These are phyloP conservation scores for Phytopythium kandeliae DNA, from an alignment of 352 stramenopile genomes.

Conservation along the genomic window DNA sequence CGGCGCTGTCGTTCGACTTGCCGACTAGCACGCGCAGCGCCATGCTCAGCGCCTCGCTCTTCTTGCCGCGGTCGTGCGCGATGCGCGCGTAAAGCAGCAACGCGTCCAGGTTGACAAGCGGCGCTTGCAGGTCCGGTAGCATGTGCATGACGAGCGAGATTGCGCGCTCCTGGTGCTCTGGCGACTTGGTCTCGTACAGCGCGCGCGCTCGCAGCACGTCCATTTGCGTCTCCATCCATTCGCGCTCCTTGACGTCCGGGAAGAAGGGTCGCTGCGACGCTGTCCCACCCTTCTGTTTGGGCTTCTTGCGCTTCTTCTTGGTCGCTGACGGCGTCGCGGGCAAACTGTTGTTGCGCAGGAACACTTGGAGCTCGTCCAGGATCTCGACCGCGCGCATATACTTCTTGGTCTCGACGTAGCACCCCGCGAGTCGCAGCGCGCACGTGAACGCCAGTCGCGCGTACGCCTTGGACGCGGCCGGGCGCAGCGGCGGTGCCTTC, in stretches of 20 bases:
- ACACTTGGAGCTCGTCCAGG: slow-evolving; percentile 35
- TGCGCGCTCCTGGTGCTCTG: slow-evolving; percentile 40
- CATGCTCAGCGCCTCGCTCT: slow-evolving; percentile 64
- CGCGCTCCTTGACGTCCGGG: slow-evolving; percentile 20
- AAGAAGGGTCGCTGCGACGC: slow-evolving; percentile 13
- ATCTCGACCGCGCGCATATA: slow-evolving; percentile 23
- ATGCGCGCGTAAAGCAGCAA: slow-evolving; percentile 57
- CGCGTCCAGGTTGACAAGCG: slow-evolving; percentile 55
- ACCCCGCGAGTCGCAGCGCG: slow-evolving; percentile 38
- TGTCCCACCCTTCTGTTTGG: background rate
- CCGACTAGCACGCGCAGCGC: slow-evolving; percentile 50
- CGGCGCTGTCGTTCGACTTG: slow-evolving; percentile 36
- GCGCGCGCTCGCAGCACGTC: slow-evolving; percentile 40
- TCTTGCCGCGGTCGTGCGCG: slow-evolving; percentile 51
- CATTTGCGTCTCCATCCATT: slow-evolving; percentile 37
- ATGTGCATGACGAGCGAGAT: slow-evolving; percentile 52
- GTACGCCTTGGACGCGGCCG: slow-evolving; percentile 16
- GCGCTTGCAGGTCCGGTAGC: slow-evolving; percentile 43
- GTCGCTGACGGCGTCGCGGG: background rate
- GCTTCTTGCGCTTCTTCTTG: slow-evolving; percentile 1
- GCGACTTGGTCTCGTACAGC: slow-evolving; percentile 36
- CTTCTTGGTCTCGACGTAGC: slow-evolving; percentile 27
- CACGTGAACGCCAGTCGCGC: slow-evolving; percentile 29
- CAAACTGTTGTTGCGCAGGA: slow-evolving; percentile 25
- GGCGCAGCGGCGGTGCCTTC: background rate